Evolutionary conservation across 352 stramenopile species (phyloP).

Genomic region (Phytophthora foliorum): DNA sequence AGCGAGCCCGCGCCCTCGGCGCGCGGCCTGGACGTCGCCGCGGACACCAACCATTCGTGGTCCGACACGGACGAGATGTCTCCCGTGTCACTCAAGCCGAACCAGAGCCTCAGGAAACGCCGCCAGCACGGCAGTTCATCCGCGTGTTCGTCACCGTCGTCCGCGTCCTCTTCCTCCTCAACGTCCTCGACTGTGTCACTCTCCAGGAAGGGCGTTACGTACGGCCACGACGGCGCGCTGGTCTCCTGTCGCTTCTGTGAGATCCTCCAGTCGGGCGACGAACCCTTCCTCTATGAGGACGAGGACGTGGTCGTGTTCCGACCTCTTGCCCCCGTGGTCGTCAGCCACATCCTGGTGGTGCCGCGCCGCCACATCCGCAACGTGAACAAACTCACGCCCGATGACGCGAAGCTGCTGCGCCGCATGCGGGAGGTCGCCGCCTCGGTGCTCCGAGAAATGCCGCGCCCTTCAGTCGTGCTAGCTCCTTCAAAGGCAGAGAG

Average conservation of each 20-base stretch:
- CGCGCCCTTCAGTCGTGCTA: conserved; percentile 31
- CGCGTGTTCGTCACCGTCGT: conserved; percentile 30
- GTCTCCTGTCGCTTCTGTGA: conserved; percentile 87
- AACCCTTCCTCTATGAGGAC: conserved; percentile 87
- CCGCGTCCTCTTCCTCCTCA: conserved; percentile 32
- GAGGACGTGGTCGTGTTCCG: conserved; percentile 82
- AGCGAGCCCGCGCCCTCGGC: conserved; percentile 7
- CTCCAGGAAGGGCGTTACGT: conserved; percentile 82
- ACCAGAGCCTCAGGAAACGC: conserved; percentile 24
- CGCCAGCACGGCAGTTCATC: conserved; percentile 26
- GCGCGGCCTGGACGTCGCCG: conserved; percentile 8
- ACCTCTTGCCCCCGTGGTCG: conserved; percentile 70
- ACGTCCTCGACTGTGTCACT: conserved; percentile 49
- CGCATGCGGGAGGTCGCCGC: conserved; percentile 78
- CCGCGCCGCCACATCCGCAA: conserved; percentile 88
- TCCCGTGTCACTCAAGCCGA: conserved; percentile 29
- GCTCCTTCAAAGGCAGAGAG: conserved; percentile 30
- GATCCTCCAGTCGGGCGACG: conserved; percentile 69
- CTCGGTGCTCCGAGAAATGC: conserved; percentile 58
- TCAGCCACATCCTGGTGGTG: conserved; percentile 86
- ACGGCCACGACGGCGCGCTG: conserved; percentile 65
- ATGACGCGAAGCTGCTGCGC: conserved; percentile 68
- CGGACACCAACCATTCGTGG: conserved; percentile 45
- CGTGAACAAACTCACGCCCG: conserved; percentile 77
- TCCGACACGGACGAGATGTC: conserved; percentile 58